Percentiles rank a stretch among this genome's conserved stretches.
These are phyloP conservation scores for Phialophora expanda DNA, from an alignment of 2,329 filamentous ascomycete genomes.

Conservation along the genomic window DNA sequence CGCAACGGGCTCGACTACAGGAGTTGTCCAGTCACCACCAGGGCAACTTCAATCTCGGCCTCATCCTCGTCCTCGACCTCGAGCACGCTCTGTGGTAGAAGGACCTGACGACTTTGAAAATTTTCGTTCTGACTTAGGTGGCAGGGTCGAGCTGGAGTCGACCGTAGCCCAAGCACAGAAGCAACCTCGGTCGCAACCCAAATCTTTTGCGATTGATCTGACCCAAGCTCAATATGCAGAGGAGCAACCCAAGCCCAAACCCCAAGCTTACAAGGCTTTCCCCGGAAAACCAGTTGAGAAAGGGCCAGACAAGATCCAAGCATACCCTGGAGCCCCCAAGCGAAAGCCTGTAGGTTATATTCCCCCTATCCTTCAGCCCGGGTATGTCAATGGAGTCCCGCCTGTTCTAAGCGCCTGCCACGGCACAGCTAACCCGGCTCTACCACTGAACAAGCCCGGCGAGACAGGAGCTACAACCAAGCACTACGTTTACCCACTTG, in stretches of 20 bases:
- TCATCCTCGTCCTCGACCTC: not conserved
- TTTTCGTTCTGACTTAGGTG: constrained; percentile 6
- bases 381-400: constrained; percentile 28
- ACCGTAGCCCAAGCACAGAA: not conserved
- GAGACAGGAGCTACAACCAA: not conserved
- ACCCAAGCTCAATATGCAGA: constrained; percentile 4
- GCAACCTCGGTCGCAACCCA: not conserved
- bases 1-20: not conserved
- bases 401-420: constrained; percentile 20
- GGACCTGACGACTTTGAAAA: constrained; percentile 22
- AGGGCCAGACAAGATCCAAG: constrained; percentile 6
- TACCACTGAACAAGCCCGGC: not conserved
- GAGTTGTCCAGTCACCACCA: not conserved
- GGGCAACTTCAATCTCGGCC: not conserved
- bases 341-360: constrained; percentile 22
- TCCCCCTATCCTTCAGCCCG: constrained; percentile 26
- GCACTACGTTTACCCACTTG: constrained; percentile 26
- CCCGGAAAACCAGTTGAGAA: not conserved
- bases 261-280: constrained; percentile 9
- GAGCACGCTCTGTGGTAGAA: not conserved
- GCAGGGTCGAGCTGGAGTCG: constrained; percentile 13
- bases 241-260: not conserved
- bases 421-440: not conserved
- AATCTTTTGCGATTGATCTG: constrained; percentile 12
- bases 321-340: constrained; percentile 19